Evolutionary conservation across 805 yeast species (phyloP).

Genomic region (Lachancea sp.): DNA sequence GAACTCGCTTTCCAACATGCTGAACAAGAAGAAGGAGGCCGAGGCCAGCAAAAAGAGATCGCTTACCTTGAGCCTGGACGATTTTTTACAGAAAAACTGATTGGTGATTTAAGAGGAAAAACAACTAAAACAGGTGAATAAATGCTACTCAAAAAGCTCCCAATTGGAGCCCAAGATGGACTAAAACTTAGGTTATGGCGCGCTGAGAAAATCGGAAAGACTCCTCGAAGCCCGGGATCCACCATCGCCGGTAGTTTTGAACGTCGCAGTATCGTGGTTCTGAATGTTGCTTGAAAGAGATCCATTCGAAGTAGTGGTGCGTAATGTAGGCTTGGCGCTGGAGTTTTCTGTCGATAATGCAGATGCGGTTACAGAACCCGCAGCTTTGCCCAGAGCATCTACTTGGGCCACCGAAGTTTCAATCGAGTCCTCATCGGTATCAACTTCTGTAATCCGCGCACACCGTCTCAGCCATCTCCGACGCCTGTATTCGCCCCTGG

Average conservation of each 20-base stretch:
- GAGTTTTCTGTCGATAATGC: not conserved
- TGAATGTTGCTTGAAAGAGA: constrained; percentile 6
- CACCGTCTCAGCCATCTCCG: constrained; percentile 58
- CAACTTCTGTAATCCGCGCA: constrained; percentile 16
- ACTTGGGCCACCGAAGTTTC: not conserved
- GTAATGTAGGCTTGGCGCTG: not conserved
- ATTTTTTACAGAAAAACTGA: constrained; percentile 36
- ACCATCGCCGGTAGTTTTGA: not conserved
- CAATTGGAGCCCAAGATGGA: too few species aligned
- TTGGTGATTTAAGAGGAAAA: not conserved
- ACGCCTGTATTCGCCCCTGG: constrained; percentile 42
- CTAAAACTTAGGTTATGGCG: not conserved
- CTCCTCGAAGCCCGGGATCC: constrained; percentile 8
- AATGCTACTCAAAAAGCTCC: too few species aligned
- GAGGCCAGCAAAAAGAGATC: constrained; percentile 27
- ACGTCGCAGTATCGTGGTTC: not conserved
- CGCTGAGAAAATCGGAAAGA: constrained; percentile 7
- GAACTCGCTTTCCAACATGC: constrained; percentile 37
- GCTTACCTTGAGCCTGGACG: constrained; percentile 42
- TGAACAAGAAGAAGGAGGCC: constrained; percentile 38
- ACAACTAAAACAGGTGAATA: too few species aligned
- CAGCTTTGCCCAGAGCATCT: not conserved
- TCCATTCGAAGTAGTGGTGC: constrained; percentile 4
- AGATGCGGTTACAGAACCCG: not conserved
- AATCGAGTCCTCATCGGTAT: not conserved